These are phyloP conservation scores for Mucuna pruriens DNA, from an alignment of 306 rosid species.

Conservation along the genomic window DNA sequence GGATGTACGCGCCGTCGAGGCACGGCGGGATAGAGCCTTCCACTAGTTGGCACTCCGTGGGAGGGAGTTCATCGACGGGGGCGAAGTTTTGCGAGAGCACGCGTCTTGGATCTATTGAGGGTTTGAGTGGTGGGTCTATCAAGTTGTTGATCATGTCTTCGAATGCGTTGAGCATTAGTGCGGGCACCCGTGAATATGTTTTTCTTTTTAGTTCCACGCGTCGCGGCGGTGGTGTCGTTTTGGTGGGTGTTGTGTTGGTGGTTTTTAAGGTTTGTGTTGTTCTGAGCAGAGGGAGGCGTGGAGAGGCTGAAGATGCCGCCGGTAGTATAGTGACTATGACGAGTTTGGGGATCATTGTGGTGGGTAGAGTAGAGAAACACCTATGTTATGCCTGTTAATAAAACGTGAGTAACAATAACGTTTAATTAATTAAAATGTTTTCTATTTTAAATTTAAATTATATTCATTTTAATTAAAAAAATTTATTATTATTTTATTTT, in stretches of 20 bases:
- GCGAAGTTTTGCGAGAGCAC: slow-evolving; percentile 68
- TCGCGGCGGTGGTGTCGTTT: background rate
- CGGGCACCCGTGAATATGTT: slow-evolving; percentile 35
- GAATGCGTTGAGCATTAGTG: slow-evolving; percentile 55
- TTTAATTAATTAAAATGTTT: too few species aligned
- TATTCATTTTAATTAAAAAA: too few species aligned
- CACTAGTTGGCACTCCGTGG: slow-evolving; percentile 61
- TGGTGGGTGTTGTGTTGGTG: background rate
- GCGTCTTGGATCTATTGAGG: slow-evolving; percentile 61
- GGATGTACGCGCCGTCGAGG: slow-evolving; percentile 80
- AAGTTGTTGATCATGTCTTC: slow-evolving; percentile 73
- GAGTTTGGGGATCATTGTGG: too few species aligned
- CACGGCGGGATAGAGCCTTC: slow-evolving; percentile 63
- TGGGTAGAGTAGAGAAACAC: too few species aligned
- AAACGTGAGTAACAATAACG: too few species aligned
- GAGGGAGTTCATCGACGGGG: slow-evolving; percentile 81
- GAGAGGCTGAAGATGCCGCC: too few species aligned
- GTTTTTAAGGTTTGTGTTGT: too few species aligned
- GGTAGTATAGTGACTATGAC: too few species aligned
- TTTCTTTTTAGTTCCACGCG: background rate
- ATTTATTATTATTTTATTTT: too few species aligned
- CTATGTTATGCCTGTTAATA: too few species aligned
- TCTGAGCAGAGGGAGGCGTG: too few species aligned
- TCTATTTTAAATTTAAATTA: too few species aligned
- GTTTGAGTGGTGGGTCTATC: slow-evolving; percentile 76